phyloP scores from a whole-genome alignment of 345 rosid species.

The Erysimum cheiranthoides region DNA sequence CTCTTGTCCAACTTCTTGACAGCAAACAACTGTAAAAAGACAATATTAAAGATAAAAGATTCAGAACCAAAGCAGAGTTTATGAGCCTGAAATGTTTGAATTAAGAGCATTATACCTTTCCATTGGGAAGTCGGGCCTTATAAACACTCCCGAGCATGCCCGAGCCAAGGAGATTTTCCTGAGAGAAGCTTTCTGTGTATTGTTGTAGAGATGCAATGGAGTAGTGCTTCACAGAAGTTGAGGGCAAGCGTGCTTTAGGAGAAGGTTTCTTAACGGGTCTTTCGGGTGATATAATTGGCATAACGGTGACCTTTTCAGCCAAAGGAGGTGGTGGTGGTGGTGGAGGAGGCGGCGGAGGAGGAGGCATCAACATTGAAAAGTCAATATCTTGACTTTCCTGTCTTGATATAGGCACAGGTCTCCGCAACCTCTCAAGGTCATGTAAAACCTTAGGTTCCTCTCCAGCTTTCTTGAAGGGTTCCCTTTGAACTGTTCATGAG shows the following conservation, averaged over 20 bases:
- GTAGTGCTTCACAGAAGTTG: slow-evolving; percentile 72
- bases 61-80: slow-evolving; percentile 8
- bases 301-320: slow-evolving; percentile 59
- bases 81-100: neutral
- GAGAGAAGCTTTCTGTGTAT: slow-evolving; percentile 94
- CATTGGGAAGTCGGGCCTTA: slow-evolving; percentile 80
- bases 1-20: slow-evolving; percentile 90
- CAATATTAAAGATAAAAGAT: slow-evolving; percentile 29
- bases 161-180: slow-evolving; percentile 79
- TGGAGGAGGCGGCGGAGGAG: slow-evolving; percentile 54
- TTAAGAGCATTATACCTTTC: slow-evolving; percentile 60
- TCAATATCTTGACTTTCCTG: slow-evolving; percentile 67
- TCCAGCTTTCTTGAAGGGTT: slow-evolving; percentile 50
- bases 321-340: slow-evolving; percentile 66
- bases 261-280: slow-evolving; percentile 56
- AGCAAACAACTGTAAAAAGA: slow-evolving; percentile 68
- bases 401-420: slow-evolving; percentile 44
- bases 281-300: slow-evolving; percentile 61
- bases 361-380: slow-evolving; percentile 57
- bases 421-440: slow-evolving; percentile 52
- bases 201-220: slow-evolving; percentile 96
- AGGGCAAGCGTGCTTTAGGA: slow-evolving; percentile 47
- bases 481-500: slow-evolving; percentile 59
- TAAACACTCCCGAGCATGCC: slow-evolving; percentile 98
- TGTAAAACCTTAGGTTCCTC: slow-evolving; percentile 56